Conservation (phyloP, 106 monocot species). For the Phalaenopsis equestris region DNA sequence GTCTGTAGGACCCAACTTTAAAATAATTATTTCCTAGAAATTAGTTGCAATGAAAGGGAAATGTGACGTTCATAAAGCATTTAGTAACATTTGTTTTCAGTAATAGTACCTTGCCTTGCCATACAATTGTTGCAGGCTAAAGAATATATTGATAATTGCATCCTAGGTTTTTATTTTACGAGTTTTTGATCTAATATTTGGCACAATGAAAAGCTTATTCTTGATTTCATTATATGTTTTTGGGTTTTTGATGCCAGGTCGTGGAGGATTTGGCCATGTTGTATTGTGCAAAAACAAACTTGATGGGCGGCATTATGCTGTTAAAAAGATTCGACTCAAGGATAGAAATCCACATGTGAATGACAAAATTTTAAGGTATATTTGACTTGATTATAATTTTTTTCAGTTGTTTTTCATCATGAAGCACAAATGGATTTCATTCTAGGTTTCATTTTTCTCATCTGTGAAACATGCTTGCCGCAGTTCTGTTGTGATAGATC, state of each 20-base stretch:
- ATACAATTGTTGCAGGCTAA: neutral
- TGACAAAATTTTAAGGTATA: slow-evolving; percentile 89
- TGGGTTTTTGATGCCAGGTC: slow-evolving; percentile 36
- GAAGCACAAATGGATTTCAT: neutral
- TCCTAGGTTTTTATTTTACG: neutral
- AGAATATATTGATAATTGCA: neutral
- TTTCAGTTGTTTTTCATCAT: neutral
- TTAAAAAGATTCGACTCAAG: slow-evolving; percentile 91
- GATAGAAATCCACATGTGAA: slow-evolving; percentile 74
- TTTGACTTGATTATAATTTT: neutral
- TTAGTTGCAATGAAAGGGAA: neutral
- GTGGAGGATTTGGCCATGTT: slow-evolving; percentile 96
- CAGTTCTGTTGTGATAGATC: neutral
- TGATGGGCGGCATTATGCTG: slow-evolving; percentile 91
- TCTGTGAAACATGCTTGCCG: neutral
- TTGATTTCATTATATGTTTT: neutral
- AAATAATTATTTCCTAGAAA: neutral
- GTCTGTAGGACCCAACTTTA: neutral
- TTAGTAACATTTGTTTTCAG: neutral
- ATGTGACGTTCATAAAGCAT: neutral
- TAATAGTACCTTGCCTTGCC: neutral
- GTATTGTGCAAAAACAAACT: slow-evolving; percentile 92
- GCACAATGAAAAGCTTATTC: neutral
- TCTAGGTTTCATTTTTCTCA: neutral
- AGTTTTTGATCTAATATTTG: neutral